These are phyloP conservation scores for Solanum pimpinellifolium DNA, from an alignment of 257 asterid genomes.

Conservation along the genomic window DNA sequence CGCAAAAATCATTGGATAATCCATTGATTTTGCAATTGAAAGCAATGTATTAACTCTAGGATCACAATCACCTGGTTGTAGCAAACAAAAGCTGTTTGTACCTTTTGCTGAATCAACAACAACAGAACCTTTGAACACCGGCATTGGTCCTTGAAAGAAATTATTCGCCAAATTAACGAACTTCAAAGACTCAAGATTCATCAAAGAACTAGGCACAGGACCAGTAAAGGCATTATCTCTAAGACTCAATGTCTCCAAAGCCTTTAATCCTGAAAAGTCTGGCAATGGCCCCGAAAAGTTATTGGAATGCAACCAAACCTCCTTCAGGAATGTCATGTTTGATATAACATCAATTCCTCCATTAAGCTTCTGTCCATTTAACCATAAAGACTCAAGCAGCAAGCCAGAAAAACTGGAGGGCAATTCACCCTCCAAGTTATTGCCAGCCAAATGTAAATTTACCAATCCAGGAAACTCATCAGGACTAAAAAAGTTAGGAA, in stretches of 20 bases:
- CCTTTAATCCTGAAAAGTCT: conserved; percentile 47
- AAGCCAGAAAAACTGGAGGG: conserved; percentile 53
- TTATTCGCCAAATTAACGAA: conserved; percentile 77
- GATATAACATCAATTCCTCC: conserved; percentile 59
- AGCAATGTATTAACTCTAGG: conserved; percentile 52
- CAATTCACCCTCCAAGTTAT: conserved; percentile 59
- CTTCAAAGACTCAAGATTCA: conserved; percentile 55
- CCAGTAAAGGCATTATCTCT: conserved; percentile 80
- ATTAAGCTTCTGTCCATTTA: conserved; percentile 72
- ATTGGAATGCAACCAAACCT: conserved; percentile 81
- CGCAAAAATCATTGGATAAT: conserved; percentile 54
- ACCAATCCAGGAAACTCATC: conserved; percentile 66
- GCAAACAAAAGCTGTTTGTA: conserved; percentile 75
- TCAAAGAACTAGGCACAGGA: conserved; percentile 46
- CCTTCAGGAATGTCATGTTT: conserved; percentile 75
- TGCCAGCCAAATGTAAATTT: conserved; percentile 74
- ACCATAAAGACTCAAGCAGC: conserved; percentile 67
- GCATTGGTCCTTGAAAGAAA: conserved; percentile 82
- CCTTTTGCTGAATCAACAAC: conserved; percentile 38
- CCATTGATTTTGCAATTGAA: conserved; percentile 37
- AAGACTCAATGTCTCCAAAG: conserved; percentile 50
- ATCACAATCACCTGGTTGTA: conserved; percentile 74
- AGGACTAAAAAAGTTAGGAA: conserved; percentile 56
- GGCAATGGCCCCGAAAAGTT: conserved; percentile 68
- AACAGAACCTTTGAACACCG: conserved; percentile 47